Evolutionary conservation across 345 rosid species (phyloP), one percentile per base, ranked within the genome.

Genomic region (Zanthoxylum bungeanum): DNA sequence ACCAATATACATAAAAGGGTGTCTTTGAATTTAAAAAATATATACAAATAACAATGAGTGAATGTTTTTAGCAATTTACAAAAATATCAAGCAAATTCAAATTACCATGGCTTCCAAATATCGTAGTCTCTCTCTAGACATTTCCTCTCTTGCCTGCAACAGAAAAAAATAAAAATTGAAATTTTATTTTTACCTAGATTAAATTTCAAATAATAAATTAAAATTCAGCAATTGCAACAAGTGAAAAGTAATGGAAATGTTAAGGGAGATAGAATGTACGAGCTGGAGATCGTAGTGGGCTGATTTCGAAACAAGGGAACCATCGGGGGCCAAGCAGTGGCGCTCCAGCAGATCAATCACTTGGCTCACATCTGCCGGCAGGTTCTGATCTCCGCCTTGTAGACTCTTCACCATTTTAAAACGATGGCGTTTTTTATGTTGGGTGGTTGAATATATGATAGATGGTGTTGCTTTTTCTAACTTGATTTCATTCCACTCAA

Each of bases 321-420:
- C 99, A 76, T 91, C 99, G 40, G 99, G 88, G 59, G 93, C 96
- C 78, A 92, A 82, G 74, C 99, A 92, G 75, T 92, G 99, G 57
- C 99, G 97, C 80, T 95, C 98, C 68, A 95, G 84, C 86, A 89
- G 98, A 86, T 95, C 98, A 77, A 92, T 88, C 82, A 92, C 80
- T 73, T 85, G 93, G 56, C 46, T 71, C 34, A 95, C 89, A 68
- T 95, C 99, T 12, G 93, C 81, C 75, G 96, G 93, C 21, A 95
- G 76, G 72, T 81, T 89, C 63, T 89, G 87, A 50, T 82, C 87
- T 34, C 87, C 91, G 47, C 86, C 85, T 71, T 79, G 91, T 49
- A 83, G 17, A 69, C 83, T 75, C 84, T 86, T 87, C 80, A 78
- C 95, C 92, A 89, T 89, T 69, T 73, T 21, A 49, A 57, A 39